Base-by-base conservation (phyloP, 768 basidiomycete genomes). In the Hericium erinaceus region DNA sequence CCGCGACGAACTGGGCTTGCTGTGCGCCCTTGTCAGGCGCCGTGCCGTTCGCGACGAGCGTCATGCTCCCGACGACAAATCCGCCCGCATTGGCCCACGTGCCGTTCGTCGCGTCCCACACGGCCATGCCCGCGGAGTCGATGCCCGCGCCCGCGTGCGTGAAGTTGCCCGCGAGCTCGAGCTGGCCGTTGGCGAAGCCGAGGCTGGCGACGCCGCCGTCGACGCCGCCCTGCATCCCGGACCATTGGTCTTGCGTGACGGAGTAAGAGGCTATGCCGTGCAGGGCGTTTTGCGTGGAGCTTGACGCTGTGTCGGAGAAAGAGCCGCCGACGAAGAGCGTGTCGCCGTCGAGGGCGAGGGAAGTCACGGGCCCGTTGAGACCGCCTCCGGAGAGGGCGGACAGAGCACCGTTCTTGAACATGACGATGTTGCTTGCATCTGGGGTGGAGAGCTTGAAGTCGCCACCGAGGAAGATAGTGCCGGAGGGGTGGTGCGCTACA, bases 281-380 rank as follows among this genome's bases (percentile, higher is more conserved):
- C 39, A 92, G 72, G 38, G 70, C 73, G 55, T 80, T 79, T 49
- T 77, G 72, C 2, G 75, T 78, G 0, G 84, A 81, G 15, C 76
- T 72, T 5, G 77, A 73, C 1, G 69, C 68, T 0, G 92, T 89
- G 60, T 89, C 85, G 0, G 76, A 78, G 74, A 99, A 99, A 0
- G 83, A 75, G 0, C 97, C 97, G n/a, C 92, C 95, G 41, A 95
- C 83, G 67, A 80, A 97, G 11, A 98, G 70, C 18, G 74, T 74
- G 64, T 88, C 77, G 11, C 80, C 83, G 55, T 77, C 72, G 37
- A 87, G 64, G n/a, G 79, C 74, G 41, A 95, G 68, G 0, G 90
- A 79, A 9, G 79, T 75, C 9, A 98, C 91, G 9, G 78, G 70
- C 3, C 90, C 95, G 66, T 95, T 84, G 55, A 98, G 76, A 10